Evolutionary conservation across 306 rosid genomes (phyloP).

Genomic region (Fragaria vesca): DNA sequence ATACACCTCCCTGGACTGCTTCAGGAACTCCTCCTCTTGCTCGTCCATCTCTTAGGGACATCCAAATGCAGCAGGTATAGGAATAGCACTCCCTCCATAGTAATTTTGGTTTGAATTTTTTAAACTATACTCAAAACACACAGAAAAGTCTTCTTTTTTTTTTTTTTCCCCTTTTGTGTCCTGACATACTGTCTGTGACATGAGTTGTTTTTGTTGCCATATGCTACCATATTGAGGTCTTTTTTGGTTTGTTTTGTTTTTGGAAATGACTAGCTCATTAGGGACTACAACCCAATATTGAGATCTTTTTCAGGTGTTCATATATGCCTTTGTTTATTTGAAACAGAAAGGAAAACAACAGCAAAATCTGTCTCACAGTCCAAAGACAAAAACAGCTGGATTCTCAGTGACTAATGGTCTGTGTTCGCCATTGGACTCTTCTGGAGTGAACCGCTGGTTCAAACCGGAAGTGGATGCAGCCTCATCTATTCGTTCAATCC

Average conservation of each 20-base stretch:
- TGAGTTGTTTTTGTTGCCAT: background rate
- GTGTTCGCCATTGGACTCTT: slow-evolving; percentile 81
- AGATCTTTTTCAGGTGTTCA: background rate
- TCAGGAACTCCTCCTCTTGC: slow-evolving; percentile 87
- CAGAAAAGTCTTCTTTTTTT: no score
- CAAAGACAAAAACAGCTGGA: slow-evolving; percentile 72
- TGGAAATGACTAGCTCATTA: no score
- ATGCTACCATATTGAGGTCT: background rate
- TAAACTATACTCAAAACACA: background rate
- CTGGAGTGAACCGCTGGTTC: slow-evolving; percentile 81
- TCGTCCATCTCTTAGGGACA: slow-evolving; percentile 80
- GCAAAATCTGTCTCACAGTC: slow-evolving; percentile 67
- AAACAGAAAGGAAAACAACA: slow-evolving; percentile 63
- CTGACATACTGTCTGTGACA: background rate
- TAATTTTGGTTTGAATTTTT: background rate
- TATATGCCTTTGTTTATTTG: slow-evolving; percentile 19
- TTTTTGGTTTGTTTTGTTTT: background rate
- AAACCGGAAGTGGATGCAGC: slow-evolving; percentile 77
- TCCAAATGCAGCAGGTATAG: slow-evolving; percentile 89
- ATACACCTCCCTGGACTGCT: slow-evolving; percentile 87
- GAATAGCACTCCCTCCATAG: background rate
- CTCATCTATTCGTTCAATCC: slow-evolving; percentile 91
- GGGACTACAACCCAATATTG: background rate
- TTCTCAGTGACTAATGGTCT: slow-evolving; percentile 59
- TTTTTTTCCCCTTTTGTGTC: background rate